Evolutionary conservation across 2,329 filamentous ascomycete species (phyloP), one percentile per base, ranked within the genome.

Genomic region (Cordyceps javanica): DNA sequence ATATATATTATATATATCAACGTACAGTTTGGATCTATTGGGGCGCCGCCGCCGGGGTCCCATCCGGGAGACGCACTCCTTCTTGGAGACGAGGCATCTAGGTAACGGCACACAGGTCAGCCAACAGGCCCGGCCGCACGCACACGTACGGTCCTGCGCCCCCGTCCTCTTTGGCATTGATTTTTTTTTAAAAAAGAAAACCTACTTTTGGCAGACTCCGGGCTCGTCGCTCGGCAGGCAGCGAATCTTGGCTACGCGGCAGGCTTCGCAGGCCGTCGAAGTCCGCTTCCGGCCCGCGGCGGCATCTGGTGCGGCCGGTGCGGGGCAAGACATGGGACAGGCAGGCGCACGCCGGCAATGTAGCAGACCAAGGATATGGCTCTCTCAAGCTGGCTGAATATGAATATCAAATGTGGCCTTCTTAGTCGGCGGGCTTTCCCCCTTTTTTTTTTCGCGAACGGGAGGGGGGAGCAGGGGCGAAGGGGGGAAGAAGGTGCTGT

Each of bases 61-160:
- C 0, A 75, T 77, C 49, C 77, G 73, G 60, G 79, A 79, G 56
- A 82, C 69, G 58, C 80, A 82, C 67, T 82, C 80, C 53, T 74
- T 70, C 64, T 80, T 82, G 30, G 75, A 80, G 46, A 77, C 75
- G 50, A 77, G 72, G 63, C 80, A 82, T 62, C 80, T 82, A 11
- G 9, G 8, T 7, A 42, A 19, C 6, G 16, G 38, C 16, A n/a
- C n/a, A n/a, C n/a, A n/a, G n/a, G n/a, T n/a, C n/a, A n/a, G n/a
- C n/a, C n/a, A n/a, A n/a, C n/a, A n/a, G n/a, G n/a, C n/a, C n/a
- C n/a, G n/a, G n/a, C n/a, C n/a, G n/a, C n/a, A n/a, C n/a, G n/a
- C n/a, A n/a, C n/a, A n/a, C n/a, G n/a, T n/a, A n/a, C n/a, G n/a
- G n/a, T n/a, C n/a, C n/a, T n/a, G n/a, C n/a, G n/a, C n/a, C n/a